phyloP scores from a whole-genome alignment of 2,329 filamentous ascomycete genomes.

The Cercospora berteroae region DNA sequence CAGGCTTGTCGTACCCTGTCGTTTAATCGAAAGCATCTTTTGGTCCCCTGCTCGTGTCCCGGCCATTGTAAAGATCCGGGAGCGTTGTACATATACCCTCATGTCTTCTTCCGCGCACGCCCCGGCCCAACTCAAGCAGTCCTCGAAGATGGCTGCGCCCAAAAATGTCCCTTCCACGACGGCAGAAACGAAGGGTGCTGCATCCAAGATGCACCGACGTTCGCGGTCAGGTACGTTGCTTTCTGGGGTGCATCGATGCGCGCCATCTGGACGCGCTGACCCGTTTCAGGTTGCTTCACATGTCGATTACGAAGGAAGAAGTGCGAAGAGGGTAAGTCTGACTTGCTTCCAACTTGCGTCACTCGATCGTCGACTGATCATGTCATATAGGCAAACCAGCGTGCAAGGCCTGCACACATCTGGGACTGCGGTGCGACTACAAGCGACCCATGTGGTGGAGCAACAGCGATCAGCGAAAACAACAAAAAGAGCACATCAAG shows the following conservation, averaged over 20 bases:
- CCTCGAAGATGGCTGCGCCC: constrained; percentile 51
- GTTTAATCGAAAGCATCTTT: constrained; percentile 38
- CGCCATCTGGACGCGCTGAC: constrained; percentile 35
- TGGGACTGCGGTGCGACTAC: constrained; percentile 89
- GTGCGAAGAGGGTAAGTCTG: constrained; percentile 58
- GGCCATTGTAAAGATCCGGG: constrained; percentile 33
- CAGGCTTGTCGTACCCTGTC: constrained; percentile 49
- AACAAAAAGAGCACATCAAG: constrained; percentile 95
- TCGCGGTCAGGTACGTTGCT: constrained; percentile 81
- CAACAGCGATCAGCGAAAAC: constrained; percentile 79
- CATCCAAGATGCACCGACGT: constrained; percentile 85
- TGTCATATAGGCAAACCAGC: constrained; percentile 47
- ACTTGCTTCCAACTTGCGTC: not conserved
- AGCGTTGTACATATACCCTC: constrained; percentile 43
- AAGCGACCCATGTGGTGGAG: constrained; percentile 97
- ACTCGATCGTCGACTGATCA: not conserved
- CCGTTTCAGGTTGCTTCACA: constrained; percentile 61
- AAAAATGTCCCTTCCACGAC: constrained; percentile 44
- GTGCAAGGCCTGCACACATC: constrained; percentile 64
- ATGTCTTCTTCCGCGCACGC: constrained; percentile 48
- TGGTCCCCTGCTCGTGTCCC: constrained; percentile 35
- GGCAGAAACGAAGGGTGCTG: constrained; percentile 57
- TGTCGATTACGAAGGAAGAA: constrained; percentile 68
- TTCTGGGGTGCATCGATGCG: constrained; percentile 39
- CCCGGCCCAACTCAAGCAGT: constrained; percentile 41